Evolutionary conservation across 1,139 yeast species (phyloP).

Genomic region (Pichia sp.): DNA sequence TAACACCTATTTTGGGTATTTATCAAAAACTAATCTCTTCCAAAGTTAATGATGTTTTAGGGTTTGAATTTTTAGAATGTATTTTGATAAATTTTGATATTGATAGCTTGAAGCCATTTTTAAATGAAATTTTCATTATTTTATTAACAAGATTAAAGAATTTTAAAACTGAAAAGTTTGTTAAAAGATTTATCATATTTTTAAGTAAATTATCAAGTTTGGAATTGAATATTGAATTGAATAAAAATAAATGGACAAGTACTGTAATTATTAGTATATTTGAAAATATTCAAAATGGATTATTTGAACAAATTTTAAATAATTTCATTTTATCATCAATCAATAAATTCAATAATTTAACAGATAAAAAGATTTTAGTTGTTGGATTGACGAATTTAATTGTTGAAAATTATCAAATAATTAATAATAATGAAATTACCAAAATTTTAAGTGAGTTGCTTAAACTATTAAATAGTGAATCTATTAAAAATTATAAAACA

Average conservation of each 20-base stretch:
- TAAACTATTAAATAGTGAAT: slow-evolving; percentile 38
- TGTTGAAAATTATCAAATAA: slow-evolving; percentile 30
- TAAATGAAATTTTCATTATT: slow-evolving; percentile 69
- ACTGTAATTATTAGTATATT: slow-evolving; percentile 50
- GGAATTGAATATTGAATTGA: slow-evolving; percentile 24
- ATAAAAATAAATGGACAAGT: slow-evolving; percentile 35
- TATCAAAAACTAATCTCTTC: slow-evolving; percentile 90
- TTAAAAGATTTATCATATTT: slow-evolving; percentile 65
- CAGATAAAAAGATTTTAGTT: slow-evolving; percentile 70
- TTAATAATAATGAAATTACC: slow-evolving; percentile 35
- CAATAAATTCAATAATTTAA: slow-evolving; percentile 55
- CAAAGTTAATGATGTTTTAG: slow-evolving; percentile 69
- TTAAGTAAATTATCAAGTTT: slow-evolving; percentile 46
- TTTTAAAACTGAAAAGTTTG: slow-evolving; percentile 76
- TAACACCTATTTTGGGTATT: slow-evolving; percentile 88
- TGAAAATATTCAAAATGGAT: slow-evolving; percentile 55
- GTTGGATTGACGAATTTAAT: slow-evolving; percentile 67
- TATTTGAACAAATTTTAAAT: slow-evolving; percentile 33
- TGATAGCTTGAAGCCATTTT: slow-evolving; percentile 44
- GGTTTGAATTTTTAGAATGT: slow-evolving; percentile 76
- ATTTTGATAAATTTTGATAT: slow-evolving; percentile 57
- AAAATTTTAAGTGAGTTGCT: slow-evolving; percentile 50
- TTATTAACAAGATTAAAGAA: slow-evolving; percentile 74
- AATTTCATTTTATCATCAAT: slow-evolving; percentile 63
- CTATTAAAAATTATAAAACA: slow-evolving; percentile 30